Conservation (phyloP, 1,139 yeast species). For the Torulaspora pretoriensis region DNA sequence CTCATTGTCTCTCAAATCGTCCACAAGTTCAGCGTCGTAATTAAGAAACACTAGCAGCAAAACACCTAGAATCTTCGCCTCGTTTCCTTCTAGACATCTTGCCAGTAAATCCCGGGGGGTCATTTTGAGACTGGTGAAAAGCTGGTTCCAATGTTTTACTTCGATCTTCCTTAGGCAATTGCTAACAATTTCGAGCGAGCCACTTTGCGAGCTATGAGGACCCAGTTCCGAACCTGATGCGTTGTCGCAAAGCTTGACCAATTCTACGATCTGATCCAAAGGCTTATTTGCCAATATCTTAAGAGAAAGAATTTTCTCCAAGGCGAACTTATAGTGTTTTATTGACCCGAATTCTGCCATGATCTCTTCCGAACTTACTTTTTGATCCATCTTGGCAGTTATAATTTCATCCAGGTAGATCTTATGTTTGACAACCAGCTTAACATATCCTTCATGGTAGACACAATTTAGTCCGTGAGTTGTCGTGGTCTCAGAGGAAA, state of each 20-base stretch:
- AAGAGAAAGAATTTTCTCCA: conserved; percentile 31
- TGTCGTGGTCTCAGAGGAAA: conserved; percentile 31
- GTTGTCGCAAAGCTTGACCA: conserved; percentile 34
- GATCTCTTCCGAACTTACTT: conserved; percentile 19
- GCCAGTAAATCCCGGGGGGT: conserved; percentile 42
- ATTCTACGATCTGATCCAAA: conserved; percentile 47
- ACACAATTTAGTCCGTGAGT: conserved; percentile 28
- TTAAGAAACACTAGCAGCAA: conserved; percentile 46
- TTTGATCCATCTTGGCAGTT: conserved; percentile 17
- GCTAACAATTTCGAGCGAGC: conserved; percentile 47
- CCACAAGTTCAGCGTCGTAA: conserved; percentile 31
- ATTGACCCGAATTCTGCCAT: conserved; percentile 21
- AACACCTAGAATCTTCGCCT: conserved; percentile 45
- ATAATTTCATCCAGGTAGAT: conserved; percentile 34
- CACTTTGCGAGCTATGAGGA: conserved; percentile 26
- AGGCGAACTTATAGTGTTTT: conserved; percentile 32
- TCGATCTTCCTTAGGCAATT: conserved; percentile 66
- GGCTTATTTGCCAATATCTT: conserved; percentile 43
- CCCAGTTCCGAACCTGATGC: conserved; percentile 11
- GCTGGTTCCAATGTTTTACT: conserved; percentile 53
- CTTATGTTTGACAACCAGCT: conserved; percentile 25
- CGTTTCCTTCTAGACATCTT: conserved; percentile 39
- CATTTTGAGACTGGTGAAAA: conserved; percentile 43
- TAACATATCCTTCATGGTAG: conserved; percentile 19
- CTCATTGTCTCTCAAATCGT: conserved; percentile 17